These are phyloP conservation scores for Kalanchoe fedtschenkoi DNA, from an alignment of 164 flowering plant species.

Conservation along the genomic window DNA sequence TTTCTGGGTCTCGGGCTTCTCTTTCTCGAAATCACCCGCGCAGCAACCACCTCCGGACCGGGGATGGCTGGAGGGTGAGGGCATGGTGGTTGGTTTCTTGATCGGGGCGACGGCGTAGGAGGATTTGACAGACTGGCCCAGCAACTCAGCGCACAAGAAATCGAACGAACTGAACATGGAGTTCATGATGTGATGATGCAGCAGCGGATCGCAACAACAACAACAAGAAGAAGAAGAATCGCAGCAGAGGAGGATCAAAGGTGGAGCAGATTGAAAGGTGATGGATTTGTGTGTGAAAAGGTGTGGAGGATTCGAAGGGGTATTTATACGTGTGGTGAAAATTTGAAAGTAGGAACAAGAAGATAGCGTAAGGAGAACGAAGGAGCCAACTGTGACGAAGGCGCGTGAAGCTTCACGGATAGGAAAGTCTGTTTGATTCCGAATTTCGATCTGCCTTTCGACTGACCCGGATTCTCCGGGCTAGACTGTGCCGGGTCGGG, in stretches of 20 bases:
- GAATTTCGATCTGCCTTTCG: too few relatives aligned
- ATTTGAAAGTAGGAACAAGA: not conserved
- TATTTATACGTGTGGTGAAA: not conserved
- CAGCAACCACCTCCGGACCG: not conserved
- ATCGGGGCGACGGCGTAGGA: not conserved
- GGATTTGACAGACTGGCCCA: not conserved
- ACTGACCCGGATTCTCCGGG: too few relatives aligned
- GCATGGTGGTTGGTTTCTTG: too few relatives aligned
- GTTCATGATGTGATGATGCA: slow-evolving; percentile 3
- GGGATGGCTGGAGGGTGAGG: not conserved
- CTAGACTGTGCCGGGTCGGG: too few relatives aligned
- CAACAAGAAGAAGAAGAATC: not conserved
- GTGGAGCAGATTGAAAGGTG: not conserved
- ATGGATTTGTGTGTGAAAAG: not conserved
- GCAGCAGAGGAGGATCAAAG: not conserved
- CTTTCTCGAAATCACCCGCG: not conserved
- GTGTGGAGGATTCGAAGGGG: not conserved
- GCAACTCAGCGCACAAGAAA: not conserved
- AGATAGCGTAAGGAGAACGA: slow-evolving; percentile 1
- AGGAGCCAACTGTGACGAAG: not conserved
- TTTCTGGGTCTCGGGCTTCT: not conserved
- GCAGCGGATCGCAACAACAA: not conserved
- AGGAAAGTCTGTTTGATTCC: too few relatives aligned
- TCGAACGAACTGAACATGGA: slow-evolving; percentile 6
- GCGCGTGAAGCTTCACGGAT: too few relatives aligned